Conservation (phyloP, 1,284 basidiomycete genomes). For the Moesziomyces antarcticus region DNA sequence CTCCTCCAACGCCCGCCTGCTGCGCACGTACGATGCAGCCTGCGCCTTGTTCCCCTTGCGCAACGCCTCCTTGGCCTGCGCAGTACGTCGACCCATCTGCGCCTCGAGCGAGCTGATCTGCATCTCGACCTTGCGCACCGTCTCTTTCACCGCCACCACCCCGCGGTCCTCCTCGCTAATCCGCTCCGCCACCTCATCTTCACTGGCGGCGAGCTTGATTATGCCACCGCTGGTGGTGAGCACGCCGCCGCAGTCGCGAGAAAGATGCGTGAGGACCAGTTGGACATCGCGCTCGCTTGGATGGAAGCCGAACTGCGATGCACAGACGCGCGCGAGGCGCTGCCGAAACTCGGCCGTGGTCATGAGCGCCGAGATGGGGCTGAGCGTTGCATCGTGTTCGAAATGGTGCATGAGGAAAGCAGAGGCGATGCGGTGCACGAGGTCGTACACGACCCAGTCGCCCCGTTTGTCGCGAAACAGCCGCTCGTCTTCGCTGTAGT, state of each 20-base stretch:
- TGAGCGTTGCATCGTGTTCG: slow-evolving; percentile 23
- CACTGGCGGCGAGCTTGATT: slow-evolving; percentile 38
- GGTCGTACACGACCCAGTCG: slow-evolving; percentile 78
- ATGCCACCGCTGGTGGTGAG: slow-evolving; percentile 76
- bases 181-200: slow-evolving; percentile 1
- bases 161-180: slow-evolving; percentile 79
- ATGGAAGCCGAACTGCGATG: slow-evolving; percentile 22
- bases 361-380: slow-evolving; percentile 34
- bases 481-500: slow-evolving; percentile 73
- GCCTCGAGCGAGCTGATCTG: slow-evolving; percentile 77
- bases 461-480: slow-evolving; percentile 69
- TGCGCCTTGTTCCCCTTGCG: slow-evolving; percentile 77
- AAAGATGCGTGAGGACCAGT: slow-evolving; percentile 80
- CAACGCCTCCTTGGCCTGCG: slow-evolving; percentile 76
- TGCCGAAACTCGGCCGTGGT: slow-evolving; percentile 14
- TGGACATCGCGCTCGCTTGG: slow-evolving; percentile 75
- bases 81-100: slow-evolving; percentile 75
- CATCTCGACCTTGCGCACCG: slow-evolving; percentile 74
- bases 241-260: slow-evolving; percentile 78
- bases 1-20: slow-evolving; percentile 82
- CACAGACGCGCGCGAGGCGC: slow-evolving; percentile 5
- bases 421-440: slow-evolving; percentile 71
- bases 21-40: slow-evolving; percentile 80
- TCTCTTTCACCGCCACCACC: slow-evolving; percentile 79
- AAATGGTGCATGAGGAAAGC: slow-evolving; percentile 24